Base-by-base conservation (phyloP, 1,284 basidiomycete genomes). In the Ustilago crameri region DNA sequence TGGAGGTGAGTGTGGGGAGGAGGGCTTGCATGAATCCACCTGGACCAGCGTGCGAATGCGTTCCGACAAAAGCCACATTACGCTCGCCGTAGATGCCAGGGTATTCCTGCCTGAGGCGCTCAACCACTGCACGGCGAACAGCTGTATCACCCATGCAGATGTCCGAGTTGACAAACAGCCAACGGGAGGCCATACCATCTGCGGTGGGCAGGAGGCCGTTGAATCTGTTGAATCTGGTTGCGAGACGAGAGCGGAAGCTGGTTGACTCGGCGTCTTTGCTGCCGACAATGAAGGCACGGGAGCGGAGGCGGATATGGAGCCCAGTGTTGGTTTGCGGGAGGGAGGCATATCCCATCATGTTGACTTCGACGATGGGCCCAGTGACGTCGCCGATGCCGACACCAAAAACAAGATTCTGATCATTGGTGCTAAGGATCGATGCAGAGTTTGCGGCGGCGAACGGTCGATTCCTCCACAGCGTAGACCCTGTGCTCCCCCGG, bases 101-200 rank as follows among this genome's bases (percentile, higher is more conserved):
- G 75, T 87, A 90, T 44, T 85, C 81, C 3, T 85, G 74, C 9
- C 87, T 85, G 5, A 92, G 86, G 26, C 86, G 84, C 8, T 86
- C 81, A 26, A 93, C 87, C 64, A 93, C 88, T 15, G 88, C 87
- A 30, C 90, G 88, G 23, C 91, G 89, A 38, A 92, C 85, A 24
- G 90, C 91, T 0, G 88, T 89, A 80, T 93, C 91, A 18, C 91
- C 91, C 78, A 78, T 79, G 52, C 84, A 76, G 82, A 63, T 64
- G 88, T 90, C 90, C 22, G 91, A 87, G 75, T 91, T 92, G 82
- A 93, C 88, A 80, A 91, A 90, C 2, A 92, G 87, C 64, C 92
- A 83, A 22, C 90, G 86, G 54, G 20, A 38, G 15, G 60, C 55
- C 22, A 46, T 44, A 8, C 72, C 72, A 42, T 72, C 69, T 4